Conservation (phyloP, 129 eudicot genomes). For the Scalesia atractyloides region DNA sequence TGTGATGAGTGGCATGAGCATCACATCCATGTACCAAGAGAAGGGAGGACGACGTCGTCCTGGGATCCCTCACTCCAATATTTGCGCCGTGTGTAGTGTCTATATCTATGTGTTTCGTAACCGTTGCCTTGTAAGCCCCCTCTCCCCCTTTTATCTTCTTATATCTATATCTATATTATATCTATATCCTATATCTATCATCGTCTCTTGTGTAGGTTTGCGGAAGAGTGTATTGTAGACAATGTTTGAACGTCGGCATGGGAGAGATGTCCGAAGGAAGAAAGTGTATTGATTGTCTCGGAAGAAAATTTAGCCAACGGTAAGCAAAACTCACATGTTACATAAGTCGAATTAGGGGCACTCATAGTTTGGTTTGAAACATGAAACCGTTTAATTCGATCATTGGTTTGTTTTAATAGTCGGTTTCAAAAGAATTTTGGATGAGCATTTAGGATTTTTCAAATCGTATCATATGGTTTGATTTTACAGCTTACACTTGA, state of each 20-base stretch:
- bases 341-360: background rate
- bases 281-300: constrained; percentile 72
- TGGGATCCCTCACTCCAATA: constrained; percentile 85
- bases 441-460: too few relatives aligned
- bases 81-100: constrained; percentile 66
- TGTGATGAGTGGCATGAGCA: constrained; percentile 44
- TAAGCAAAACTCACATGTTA: background rate
- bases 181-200: background rate
- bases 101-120: constrained; percentile 64
- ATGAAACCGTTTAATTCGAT: too few relatives aligned
- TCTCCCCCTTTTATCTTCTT: background rate
- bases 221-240: constrained; percentile 82
- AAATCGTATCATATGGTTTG: too few relatives aligned
- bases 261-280: constrained; percentile 93
- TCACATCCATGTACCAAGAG: constrained; percentile 51
- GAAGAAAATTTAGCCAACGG: constrained; percentile 84
- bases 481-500: too few relatives aligned
- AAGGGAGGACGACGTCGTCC: constrained; percentile 59
- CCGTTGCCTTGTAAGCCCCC: constrained; percentile 58
- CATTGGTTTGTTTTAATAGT: background rate
- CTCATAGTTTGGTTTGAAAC: too few relatives aligned
- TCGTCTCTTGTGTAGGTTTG: constrained; percentile 45
- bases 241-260: constrained; percentile 71
- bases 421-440: too few relatives aligned
- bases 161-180: background rate